A percentile compares a stretch with the other conserved stretches of the same genome.
Evolutionary conservation across 2,329 filamentous ascomycete species (phyloP).

Genomic region (Tolypocladium ovalisporum): DNA sequence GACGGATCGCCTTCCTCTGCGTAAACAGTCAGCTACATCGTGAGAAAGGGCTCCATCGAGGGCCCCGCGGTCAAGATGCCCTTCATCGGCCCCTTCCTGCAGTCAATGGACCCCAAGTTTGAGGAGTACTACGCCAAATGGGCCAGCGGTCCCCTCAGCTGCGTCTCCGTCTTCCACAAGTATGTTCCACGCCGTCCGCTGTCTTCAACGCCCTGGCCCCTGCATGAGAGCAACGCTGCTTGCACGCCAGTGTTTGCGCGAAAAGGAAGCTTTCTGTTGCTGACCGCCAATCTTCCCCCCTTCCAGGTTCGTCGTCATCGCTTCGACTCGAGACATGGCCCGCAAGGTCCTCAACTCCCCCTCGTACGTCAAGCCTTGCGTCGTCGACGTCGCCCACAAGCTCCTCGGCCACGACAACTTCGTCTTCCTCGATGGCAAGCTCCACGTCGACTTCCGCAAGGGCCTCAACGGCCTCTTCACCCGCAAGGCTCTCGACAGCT

Average conservation of each 20-base stretch:
- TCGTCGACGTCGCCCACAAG: slow-evolving; percentile 90
- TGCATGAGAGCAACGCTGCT: not conserved
- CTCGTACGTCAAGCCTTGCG: slow-evolving; percentile 83
- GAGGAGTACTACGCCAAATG: slow-evolving; percentile 87
- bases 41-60: slow-evolving; percentile 64
- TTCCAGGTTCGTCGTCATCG: slow-evolving; percentile 86
- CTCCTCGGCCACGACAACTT: slow-evolving; percentile 86
- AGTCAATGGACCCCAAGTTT: slow-evolving; percentile 88
- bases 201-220: too few relatives aligned
- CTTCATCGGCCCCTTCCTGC: slow-evolving; percentile 90
- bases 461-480: slow-evolving; percentile 93
- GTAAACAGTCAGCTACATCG: slow-evolving; percentile 58
- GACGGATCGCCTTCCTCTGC: not conserved
- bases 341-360: slow-evolving; percentile 97
- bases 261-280: not conserved
- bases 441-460: slow-evolving; percentile 94
- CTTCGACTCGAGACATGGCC: slow-evolving; percentile 86
- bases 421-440: slow-evolving; percentile 94
- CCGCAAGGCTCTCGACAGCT: slow-evolving; percentile 73
- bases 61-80: slow-evolving; percentile 68
- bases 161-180: slow-evolving; percentile 99
- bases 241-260: not conserved
- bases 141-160: slow-evolving; percentile 83
- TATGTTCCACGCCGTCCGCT: too few relatives aligned
- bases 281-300: not conserved